Evolutionary conservation across 2,329 filamentous ascomycete genomes (phyloP), one percentile per base, ranked within the genome.

Genomic region (Colletotrichum higginsianum): DNA sequence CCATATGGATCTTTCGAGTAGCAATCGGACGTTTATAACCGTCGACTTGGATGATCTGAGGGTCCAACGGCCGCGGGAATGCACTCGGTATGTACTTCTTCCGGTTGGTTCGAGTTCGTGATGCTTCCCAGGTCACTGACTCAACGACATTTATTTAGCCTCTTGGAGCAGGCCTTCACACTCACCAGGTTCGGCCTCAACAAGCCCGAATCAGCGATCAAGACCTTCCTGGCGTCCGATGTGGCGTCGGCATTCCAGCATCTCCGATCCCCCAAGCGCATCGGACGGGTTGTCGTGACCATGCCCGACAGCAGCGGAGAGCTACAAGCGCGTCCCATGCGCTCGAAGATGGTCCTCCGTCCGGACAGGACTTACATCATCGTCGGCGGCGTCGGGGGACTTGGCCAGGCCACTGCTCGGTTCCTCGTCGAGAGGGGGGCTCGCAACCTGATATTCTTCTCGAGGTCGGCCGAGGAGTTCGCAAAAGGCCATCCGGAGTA

Each of bases 201-300:
- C 35, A 23, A 68, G 16, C 30, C 42, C 6, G 11, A 49, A 12
- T 63, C 71, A 0, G 77, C 79, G 15, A 75, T 81, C 8, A 38
- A 9, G 47, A 53, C 74, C 21, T 77, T 80, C 57, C 58, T 66
- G 3, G 75, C 77, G 0, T 73, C 75, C 1, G 66, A 80, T 2
- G 75, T 84, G 0, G 73, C 78, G 13, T 78, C 83, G 13, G 84
- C 84, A 0, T 85, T 87, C 72, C 76, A 83, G 0, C 78, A 81
- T 53, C 82, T 87, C 80, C 83, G 86, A 64, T 77, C 76, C 2
- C 84, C 83, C 0, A 76, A 75, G 38, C 84, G 86, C 71, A 82
- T 83, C 47, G 85, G 84, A 0, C 86, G 85, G 61, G 82, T 86
- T 16, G 79, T 86, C 16, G 60, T 84, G 16, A 74, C 67, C 42